These are phyloP conservation scores for Rhododendron griersonianum DNA, from an alignment of 148 eudicot species.

Conservation along the genomic window DNA sequence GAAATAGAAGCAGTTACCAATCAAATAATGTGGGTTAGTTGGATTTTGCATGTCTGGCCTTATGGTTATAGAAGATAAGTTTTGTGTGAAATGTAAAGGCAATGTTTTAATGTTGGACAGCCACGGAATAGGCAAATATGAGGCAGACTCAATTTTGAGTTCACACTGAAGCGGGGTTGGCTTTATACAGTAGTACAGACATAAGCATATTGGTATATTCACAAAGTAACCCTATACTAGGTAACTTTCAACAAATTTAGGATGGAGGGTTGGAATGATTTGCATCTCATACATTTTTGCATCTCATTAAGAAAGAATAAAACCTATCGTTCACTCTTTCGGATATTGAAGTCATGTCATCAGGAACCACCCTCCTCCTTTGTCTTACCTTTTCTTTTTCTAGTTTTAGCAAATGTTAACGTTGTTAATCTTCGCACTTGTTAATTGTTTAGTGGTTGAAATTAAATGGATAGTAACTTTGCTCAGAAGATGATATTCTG, in stretches of 20 bases:
- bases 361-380: background rate
- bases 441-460: background rate
- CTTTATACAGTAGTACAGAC: background rate
- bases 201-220: background rate
- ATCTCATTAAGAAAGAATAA: background rate
- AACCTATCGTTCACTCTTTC: background rate
- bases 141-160: background rate
- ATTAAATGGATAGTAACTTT: background rate
- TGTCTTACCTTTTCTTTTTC: background rate
- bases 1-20: background rate
- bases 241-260: background rate
- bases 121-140: background rate
- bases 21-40: background rate
- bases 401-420: background rate
- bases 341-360: background rate
- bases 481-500: background rate
- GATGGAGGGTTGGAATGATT: conserved; percentile 1
- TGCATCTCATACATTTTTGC: background rate
- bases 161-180: background rate
- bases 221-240: background rate
- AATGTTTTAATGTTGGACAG: background rate
- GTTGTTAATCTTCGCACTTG: background rate
- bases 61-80: background rate
- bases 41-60: background rate
- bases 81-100: background rate